Evolutionary conservation across 768 basidiomycete species (phyloP).

Genomic region (Kwoniella bestiolae): DNA sequence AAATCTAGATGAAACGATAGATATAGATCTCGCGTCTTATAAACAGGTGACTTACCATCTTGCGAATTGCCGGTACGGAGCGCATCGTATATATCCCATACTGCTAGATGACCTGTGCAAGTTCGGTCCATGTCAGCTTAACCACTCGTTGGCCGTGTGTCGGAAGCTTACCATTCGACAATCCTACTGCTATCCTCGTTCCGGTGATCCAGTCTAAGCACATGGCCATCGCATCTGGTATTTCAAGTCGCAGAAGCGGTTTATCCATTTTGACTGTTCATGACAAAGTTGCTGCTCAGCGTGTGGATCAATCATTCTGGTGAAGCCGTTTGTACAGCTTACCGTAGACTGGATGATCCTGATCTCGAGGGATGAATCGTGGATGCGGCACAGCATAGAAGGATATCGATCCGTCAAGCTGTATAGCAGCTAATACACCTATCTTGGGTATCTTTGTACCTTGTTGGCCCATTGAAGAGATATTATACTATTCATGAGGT

Average conservation of each 20-base stretch:
- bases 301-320: too few relatives aligned
- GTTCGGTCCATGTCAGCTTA: not conserved
- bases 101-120: slow-evolving; percentile 45
- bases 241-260: slow-evolving; percentile 72
- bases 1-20: too few relatives aligned
- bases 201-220: slow-evolving; percentile 90
- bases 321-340: too few relatives aligned
- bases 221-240: slow-evolving; percentile 77
- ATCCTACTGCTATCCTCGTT: slow-evolving; percentile 77
- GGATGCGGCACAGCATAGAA: slow-evolving; percentile 83
- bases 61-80: slow-evolving; percentile 26
- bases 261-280: slow-evolving; percentile 58
- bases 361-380: not conserved
- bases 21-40: too few relatives aligned
- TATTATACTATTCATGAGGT: slow-evolving; percentile 4
- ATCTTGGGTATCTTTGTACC: slow-evolving; percentile 63
- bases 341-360: slow-evolving; percentile 34
- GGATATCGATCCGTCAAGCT: slow-evolving; percentile 82
- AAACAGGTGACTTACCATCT: slow-evolving; percentile 29
- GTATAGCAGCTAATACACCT: slow-evolving; percentile 80
- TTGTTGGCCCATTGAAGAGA: not conserved
- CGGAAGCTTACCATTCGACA: slow-evolving; percentile 71
- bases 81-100: slow-evolving; percentile 52
- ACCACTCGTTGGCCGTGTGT: not conserved
- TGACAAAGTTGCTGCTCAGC: too few relatives aligned